Evolutionary conservation across 75 land plant genomes (phyloP).

Genomic region (Pseudotsuga menziesii): DNA sequence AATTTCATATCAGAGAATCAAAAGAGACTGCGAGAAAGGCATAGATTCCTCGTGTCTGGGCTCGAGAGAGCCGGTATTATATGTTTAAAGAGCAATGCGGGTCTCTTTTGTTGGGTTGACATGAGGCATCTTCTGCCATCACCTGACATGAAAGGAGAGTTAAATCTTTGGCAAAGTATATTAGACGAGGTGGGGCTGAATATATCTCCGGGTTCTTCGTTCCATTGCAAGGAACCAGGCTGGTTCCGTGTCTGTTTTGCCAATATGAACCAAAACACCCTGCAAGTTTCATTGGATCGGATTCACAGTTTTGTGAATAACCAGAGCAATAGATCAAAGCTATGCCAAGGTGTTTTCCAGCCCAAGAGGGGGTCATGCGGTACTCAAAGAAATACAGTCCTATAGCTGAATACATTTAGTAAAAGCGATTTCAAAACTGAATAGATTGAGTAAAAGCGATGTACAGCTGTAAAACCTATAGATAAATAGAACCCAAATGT

Average conservation of each 20-base stretch:
- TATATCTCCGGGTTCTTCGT: slow-evolving; percentile 47
- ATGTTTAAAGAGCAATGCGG: slow-evolving; percentile 33
- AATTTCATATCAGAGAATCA: slow-evolving; percentile 30
- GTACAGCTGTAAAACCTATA: too few species aligned
- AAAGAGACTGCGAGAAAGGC: slow-evolving; percentile 30
- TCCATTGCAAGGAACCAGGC: slow-evolving; percentile 47
- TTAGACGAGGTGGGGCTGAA: slow-evolving; percentile 37
- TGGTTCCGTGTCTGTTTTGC: slow-evolving; percentile 72
- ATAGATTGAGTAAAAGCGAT: too few species aligned
- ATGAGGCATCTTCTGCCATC: slow-evolving; percentile 30
- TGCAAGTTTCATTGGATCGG: too few species aligned
- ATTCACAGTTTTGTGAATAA: too few species aligned
- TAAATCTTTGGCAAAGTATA: slow-evolving; percentile 32
- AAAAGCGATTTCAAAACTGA: too few species aligned
- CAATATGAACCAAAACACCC: slow-evolving; percentile 4
- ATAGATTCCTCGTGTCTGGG: not conserved
- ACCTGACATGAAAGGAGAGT: slow-evolving; percentile 28
- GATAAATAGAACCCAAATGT: too few species aligned
- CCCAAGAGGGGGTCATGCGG: too few species aligned
- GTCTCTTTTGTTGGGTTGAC: slow-evolving; percentile 52
- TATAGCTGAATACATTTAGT: too few species aligned
- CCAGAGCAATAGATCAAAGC: too few species aligned
- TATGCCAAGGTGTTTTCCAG: too few species aligned
- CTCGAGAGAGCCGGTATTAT: slow-evolving; percentile 20
- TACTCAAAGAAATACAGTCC: too few species aligned